A percentile compares a stretch with the other conserved stretches of the same genome.
Conservation (phyloP, 2,329 filamentous ascomycete species). For the Aspergillus tamarii region DNA sequence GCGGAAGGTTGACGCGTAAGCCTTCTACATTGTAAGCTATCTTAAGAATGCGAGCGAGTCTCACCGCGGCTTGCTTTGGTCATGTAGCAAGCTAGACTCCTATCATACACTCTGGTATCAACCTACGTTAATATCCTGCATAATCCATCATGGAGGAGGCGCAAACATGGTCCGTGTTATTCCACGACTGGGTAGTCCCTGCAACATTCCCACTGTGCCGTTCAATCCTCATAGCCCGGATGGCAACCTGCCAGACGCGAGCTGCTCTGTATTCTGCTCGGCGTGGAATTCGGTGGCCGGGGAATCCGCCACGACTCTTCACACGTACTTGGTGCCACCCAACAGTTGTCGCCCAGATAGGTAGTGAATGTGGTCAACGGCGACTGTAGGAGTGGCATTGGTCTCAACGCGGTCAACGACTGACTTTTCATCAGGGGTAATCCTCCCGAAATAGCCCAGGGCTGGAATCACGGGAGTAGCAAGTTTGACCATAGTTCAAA, state of each 20-base stretch:
- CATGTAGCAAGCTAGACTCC: too few relatives aligned
- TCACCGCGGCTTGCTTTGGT: too few relatives aligned
- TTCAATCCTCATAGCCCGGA: not conserved
- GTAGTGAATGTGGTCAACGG: not conserved
- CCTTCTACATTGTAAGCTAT: too few relatives aligned
- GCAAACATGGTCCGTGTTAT: not conserved
- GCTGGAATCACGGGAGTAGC: not conserved
- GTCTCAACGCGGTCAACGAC: not conserved
- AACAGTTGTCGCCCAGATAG: not conserved
- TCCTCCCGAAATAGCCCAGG: not conserved
- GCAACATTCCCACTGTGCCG: not conserved
- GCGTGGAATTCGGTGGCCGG: not conserved
- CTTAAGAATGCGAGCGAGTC: too few relatives aligned
- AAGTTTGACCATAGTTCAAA: not conserved
- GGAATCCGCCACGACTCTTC: not conserved
- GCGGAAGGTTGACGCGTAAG: too few relatives aligned
- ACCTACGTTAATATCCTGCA: too few relatives aligned
- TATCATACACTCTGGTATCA: too few relatives aligned
- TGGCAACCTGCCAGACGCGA: not conserved
- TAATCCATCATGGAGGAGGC: not conserved
- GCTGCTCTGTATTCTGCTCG: not conserved
- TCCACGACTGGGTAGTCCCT: not conserved
- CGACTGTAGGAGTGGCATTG: too few relatives aligned
- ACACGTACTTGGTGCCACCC: not conserved
- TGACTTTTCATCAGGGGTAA: not conserved